Evolutionary conservation across 805 yeast genomes (phyloP).

Genomic region (Metschnikowia lachancei): DNA sequence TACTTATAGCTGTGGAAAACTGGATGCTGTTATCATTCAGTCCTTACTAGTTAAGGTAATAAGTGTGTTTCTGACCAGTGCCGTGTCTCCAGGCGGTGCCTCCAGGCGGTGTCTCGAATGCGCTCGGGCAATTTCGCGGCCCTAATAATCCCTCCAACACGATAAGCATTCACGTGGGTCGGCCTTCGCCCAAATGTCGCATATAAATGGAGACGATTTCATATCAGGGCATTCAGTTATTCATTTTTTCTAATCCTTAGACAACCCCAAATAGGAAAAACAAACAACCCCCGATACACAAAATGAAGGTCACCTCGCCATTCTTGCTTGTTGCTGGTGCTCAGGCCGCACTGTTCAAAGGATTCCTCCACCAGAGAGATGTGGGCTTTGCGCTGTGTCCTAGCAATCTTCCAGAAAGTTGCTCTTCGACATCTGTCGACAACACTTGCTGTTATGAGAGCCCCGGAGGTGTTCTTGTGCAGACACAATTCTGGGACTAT

Average conservation of each 20-base stretch:
- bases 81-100: too few species aligned
- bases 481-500: constrained; percentile 44
- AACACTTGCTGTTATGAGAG: constrained; percentile 48
- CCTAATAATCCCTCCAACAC: too few species aligned
- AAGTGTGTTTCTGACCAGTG: too few species aligned
- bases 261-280: too few species aligned
- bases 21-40: too few species aligned
- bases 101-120: too few species aligned
- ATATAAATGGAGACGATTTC: too few species aligned
- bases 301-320: not conserved
- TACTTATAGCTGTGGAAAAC: too few species aligned
- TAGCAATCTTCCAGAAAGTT: constrained; percentile 1
- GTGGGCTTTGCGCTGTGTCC: constrained; percentile 3
- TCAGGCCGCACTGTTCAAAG: constrained; percentile 1
- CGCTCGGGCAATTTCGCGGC: too few species aligned
- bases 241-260: not conserved
- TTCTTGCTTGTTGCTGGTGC: constrained; percentile 1
- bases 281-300: not conserved
- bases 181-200: too few species aligned
- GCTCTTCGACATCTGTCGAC: constrained; percentile 42
- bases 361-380: not conserved
- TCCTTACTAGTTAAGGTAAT: too few species aligned
- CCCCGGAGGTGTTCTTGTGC: constrained; percentile 39
- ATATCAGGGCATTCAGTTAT: not conserved
- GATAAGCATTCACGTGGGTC: too few species aligned